phyloP scores from a whole-genome alignment of 2,329 filamentous ascomycete species.

The Trichothecium sympodiale region DNA sequence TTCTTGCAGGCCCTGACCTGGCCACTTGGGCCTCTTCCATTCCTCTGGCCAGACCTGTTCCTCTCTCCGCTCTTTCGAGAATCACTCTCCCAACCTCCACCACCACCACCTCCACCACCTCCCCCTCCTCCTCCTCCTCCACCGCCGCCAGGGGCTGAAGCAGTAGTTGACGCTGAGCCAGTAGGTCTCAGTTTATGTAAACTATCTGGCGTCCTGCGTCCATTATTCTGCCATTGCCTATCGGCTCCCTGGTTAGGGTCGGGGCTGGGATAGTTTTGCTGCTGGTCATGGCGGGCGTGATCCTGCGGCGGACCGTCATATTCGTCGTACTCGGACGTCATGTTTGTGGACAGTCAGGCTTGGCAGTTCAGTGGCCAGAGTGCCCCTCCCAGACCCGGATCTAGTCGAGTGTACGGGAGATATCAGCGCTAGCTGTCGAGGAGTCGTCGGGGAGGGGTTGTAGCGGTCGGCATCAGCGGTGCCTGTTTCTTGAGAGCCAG shows the following conservation, averaged over 20 bases:
- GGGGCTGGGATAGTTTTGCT: conserved; percentile 13
- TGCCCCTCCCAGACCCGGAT: conserved; percentile 15
- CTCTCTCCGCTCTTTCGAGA: conserved; percentile 44
- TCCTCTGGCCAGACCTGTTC: conserved; percentile 43
- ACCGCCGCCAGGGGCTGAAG: conserved; percentile 16
- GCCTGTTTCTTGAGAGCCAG: background rate
- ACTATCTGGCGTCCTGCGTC: conserved; percentile 23
- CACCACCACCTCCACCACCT: background rate
- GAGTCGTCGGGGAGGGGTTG: conserved; percentile 18
- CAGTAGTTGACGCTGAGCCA: conserved; percentile 20
- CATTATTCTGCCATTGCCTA: conserved; percentile 24
- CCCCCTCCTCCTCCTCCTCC: background rate
- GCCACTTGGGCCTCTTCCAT: conserved; percentile 45
- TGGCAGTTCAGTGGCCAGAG: conserved; percentile 13
- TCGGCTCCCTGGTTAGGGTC: conserved; percentile 21
- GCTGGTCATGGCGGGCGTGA: conserved; percentile 17
- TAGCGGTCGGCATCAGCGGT: conserved; percentile 25
- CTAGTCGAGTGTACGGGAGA: conserved; percentile 7
- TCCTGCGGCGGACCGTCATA: conserved; percentile 24
- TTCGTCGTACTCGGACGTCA: conserved; percentile 36
- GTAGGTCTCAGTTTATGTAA: conserved; percentile 21
- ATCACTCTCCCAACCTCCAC: conserved; percentile 27
- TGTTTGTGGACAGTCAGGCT: conserved; percentile 10
- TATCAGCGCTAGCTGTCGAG: conserved; percentile 21
- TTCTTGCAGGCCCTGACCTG: conserved; percentile 67